Evolutionary conservation across 73 alveolate species (phyloP).

Genomic region (Paramecium bursaria): DNA sequence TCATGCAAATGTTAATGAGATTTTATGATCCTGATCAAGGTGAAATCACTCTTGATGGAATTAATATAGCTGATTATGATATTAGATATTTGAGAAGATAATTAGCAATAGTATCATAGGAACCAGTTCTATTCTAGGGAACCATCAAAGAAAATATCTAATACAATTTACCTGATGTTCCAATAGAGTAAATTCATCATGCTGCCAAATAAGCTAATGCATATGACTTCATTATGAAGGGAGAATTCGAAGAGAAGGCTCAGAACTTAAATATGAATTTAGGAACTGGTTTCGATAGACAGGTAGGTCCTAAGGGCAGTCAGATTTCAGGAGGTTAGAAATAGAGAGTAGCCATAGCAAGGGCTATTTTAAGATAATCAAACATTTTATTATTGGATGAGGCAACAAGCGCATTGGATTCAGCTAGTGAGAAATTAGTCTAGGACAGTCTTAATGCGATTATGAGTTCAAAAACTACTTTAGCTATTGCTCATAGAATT

Average conservation of each 20-base stretch:
- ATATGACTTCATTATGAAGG: conserved; percentile 58
- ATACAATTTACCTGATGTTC: conserved; percentile 79
- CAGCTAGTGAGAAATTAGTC: conserved; percentile 25
- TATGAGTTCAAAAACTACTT: conserved; percentile 69
- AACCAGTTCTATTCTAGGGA: conserved; percentile 88
- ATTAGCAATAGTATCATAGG: conserved; percentile 93
- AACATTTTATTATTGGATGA: conserved; percentile 69
- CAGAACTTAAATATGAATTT: background rate
- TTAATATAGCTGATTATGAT: conserved; percentile 73
- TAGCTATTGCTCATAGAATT: conserved; percentile 83
- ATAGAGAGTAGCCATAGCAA: conserved; percentile 66
- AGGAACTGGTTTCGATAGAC: conserved; percentile 65
- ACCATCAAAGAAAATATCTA: conserved; percentile 82
- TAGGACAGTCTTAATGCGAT: conserved; percentile 33
- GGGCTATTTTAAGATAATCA: conserved; percentile 67
- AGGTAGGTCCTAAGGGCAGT: conserved; percentile 68
- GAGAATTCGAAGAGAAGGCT: conserved; percentile 1
- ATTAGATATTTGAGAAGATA: conserved; percentile 74
- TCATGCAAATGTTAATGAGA: conserved; percentile 87
- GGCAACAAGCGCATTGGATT: conserved; percentile 72
- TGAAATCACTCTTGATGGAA: conserved; percentile 79
- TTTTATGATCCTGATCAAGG: conserved; percentile 92
- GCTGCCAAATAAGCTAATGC: conserved; percentile 87
- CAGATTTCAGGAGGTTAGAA: conserved; percentile 73
- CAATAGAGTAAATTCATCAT: conserved; percentile 77